Evolutionary conservation across 2,329 filamentous ascomycete species (phyloP).

Genomic region (Nannizzia gypsea): DNA sequence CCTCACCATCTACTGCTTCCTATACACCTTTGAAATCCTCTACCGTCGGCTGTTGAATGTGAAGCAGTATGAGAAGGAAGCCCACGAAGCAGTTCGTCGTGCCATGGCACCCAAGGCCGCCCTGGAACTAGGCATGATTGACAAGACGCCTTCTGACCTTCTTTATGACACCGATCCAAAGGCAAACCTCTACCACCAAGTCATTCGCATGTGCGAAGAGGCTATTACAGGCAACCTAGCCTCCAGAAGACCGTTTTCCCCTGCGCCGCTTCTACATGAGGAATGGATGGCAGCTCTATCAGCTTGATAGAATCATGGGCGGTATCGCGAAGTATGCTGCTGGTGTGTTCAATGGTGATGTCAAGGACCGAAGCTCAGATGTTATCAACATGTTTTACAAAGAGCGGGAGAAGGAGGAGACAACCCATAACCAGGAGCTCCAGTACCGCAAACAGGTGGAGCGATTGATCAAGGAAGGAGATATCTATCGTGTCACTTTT

Average conservation of each 20-base stretch:
- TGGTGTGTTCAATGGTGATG: slow-evolving; percentile 71
- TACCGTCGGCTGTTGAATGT: slow-evolving; percentile 74
- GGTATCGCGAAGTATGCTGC: slow-evolving; percentile 70
- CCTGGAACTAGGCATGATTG: slow-evolving; percentile 68
- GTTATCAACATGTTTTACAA: slow-evolving; percentile 77
- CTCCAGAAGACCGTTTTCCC: slow-evolving; percentile 88
- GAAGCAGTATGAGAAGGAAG: slow-evolving; percentile 65
- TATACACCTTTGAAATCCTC: slow-evolving; percentile 83
- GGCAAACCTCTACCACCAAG: slow-evolving; percentile 72
- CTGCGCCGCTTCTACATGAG: slow-evolving; percentile 84
- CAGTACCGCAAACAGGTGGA: slow-evolving; percentile 85
- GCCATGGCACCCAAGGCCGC: slow-evolving; percentile 68
- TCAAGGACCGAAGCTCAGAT: slow-evolving; percentile 86
- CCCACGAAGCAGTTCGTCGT: slow-evolving; percentile 60
- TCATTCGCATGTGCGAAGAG: slow-evolving; percentile 74
- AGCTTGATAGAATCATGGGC: slow-evolving; percentile 75
- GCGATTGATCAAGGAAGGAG: slow-evolving; percentile 82
- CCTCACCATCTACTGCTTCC: slow-evolving; percentile 83
- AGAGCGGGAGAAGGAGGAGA: slow-evolving; percentile 70
- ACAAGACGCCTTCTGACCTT: slow-evolving; percentile 62
- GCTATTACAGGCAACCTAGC: slow-evolving; percentile 68
- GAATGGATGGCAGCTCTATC: slow-evolving; percentile 87
- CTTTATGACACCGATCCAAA: slow-evolving; percentile 55
- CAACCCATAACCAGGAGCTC: slow-evolving; percentile 80
- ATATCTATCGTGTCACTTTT: slow-evolving; percentile 81